Percentiles rank a stretch among this genome's conserved stretches.
These are phyloP conservation scores for Phytophthora tubulina DNA, from an alignment of 352 stramenopile genomes.

Conservation along the genomic window DNA sequence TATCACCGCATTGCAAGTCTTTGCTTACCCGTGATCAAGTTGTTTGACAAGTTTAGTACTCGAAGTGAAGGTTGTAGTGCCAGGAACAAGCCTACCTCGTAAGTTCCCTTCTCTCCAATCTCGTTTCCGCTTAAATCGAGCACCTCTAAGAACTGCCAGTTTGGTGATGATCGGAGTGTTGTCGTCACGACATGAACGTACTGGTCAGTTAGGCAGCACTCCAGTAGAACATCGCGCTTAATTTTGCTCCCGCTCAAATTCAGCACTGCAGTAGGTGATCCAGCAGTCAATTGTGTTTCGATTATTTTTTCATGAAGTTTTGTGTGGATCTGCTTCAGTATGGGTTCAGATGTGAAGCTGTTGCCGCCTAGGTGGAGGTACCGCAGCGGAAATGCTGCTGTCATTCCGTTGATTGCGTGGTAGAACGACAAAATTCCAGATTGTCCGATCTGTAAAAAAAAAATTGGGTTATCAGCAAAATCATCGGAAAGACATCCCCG, in stretches of 20 bases:
- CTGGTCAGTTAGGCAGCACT: conserved; percentile 43
- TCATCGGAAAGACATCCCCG: background rate
- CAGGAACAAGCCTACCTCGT: conserved; percentile 57
- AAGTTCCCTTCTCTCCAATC: conserved; percentile 48
- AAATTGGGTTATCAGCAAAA: background rate
- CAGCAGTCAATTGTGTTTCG: conserved; percentile 39
- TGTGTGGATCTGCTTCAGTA: conserved; percentile 33
- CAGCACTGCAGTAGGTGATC: conserved; percentile 7
- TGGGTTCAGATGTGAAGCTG: background rate
- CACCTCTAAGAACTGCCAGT: conserved; percentile 46
- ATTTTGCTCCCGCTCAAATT: conserved; percentile 40
- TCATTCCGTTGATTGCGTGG: conserved; percentile 47
- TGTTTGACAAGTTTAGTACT: conserved; percentile 60
- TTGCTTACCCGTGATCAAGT: conserved; percentile 56
- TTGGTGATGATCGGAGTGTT: conserved; percentile 35
- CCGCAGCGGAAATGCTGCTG: conserved; percentile 44
- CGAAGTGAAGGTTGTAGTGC: conserved; percentile 49
- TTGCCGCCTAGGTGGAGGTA: conserved; percentile 54
- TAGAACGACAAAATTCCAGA: conserved; percentile 46
- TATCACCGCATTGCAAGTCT: background rate
- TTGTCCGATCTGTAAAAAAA: conserved; percentile 43
- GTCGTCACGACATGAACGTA: conserved; percentile 27
- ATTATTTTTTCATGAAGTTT: conserved; percentile 61
- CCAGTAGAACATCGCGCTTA: conserved; percentile 36
- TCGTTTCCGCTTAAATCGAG: conserved; percentile 70